phyloP scores from a whole-genome alignment of 306 rosid species.

The Comarum palustre region DNA sequence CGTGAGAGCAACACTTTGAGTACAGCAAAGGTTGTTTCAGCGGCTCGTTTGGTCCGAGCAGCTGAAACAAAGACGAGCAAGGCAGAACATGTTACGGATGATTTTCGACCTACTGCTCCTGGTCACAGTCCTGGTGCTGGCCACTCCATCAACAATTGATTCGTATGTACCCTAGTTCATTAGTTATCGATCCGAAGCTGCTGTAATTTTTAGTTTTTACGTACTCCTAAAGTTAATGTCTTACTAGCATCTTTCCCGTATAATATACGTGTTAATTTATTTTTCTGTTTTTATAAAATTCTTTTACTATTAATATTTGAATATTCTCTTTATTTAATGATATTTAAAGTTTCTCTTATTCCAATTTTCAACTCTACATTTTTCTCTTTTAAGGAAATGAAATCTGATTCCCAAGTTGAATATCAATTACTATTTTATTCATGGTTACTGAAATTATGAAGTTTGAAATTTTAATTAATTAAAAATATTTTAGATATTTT shows the following conservation, averaged over 20 bases:
- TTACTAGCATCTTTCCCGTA: neutral
- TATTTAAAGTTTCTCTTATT: no score
- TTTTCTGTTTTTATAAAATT: no score
- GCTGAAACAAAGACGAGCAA: constrained; percentile 22
- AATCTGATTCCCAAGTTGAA: no score
- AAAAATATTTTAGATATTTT: no score
- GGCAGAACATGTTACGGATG: constrained; percentile 21
- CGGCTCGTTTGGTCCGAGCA: neutral
- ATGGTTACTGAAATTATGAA: no score
- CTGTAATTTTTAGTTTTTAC: neutral
- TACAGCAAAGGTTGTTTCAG: neutral
- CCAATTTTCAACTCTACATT: no score
- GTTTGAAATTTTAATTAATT: no score
- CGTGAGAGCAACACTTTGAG: neutral
- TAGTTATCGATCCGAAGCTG: neutral
- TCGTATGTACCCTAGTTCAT: neutral
- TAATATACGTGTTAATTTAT: no score
- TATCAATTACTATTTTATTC: no score
- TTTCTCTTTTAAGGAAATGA: no score
- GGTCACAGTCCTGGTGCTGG: constrained; percentile 57
- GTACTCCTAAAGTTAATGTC: neutral
- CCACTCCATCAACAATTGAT: constrained; percentile 39
- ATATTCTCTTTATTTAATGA: no score
- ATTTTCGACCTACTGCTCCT: constrained; percentile 48
- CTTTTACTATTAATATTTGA: no score